phyloP scores from a whole-genome alignment of 1,284 basidiomycete species.

The Papiliotrema laurentii region DNA sequence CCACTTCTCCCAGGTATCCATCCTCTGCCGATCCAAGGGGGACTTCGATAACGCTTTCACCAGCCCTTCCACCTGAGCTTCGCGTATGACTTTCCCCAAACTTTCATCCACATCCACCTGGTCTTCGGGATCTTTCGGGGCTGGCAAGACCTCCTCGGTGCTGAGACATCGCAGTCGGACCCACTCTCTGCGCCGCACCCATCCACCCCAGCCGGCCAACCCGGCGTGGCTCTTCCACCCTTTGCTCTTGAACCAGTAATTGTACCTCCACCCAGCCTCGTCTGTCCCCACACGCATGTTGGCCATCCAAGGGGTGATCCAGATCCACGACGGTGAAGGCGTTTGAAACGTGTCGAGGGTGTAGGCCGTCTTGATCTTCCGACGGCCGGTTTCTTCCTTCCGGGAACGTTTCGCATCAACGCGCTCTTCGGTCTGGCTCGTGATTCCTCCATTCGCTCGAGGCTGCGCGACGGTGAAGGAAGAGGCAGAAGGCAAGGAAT shows the following conservation, averaged over 20 bases:
- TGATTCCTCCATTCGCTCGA: background rate
- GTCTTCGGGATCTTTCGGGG: slow-evolving; percentile 1
- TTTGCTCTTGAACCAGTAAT: slow-evolving; percentile 38
- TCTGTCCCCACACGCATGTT: slow-evolving; percentile 48
- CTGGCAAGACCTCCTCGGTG: background rate
- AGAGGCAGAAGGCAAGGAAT: slow-evolving; percentile 17
- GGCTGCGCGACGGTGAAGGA: slow-evolving; percentile 13
- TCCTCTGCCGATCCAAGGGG: slow-evolving; percentile 34
- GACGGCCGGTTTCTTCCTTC: slow-evolving; percentile 4
- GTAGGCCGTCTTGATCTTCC: slow-evolving; percentile 41
- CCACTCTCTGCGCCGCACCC: slow-evolving; percentile 46
- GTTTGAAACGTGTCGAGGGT: slow-evolving; percentile 41
- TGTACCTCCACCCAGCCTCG: slow-evolving; percentile 48
- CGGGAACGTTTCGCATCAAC: background rate
- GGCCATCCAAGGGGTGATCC: slow-evolving; percentile 47
- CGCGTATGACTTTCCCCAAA: no score
- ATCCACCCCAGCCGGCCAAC: slow-evolving; percentile 41
- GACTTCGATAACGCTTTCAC: slow-evolving; percentile 16
- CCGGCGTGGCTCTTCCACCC: slow-evolving; percentile 40
- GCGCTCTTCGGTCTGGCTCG: background rate
- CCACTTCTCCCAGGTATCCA: slow-evolving; percentile 33
- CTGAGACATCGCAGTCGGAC: slow-evolving; percentile 30
- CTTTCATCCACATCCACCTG: slow-evolving; percentile 7
- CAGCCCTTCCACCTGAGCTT: slow-evolving; percentile 12
- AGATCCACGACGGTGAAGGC: slow-evolving; percentile 43